Conservation (phyloP, 179 eudicot genomes). For the Spergularia azorica region DNA sequence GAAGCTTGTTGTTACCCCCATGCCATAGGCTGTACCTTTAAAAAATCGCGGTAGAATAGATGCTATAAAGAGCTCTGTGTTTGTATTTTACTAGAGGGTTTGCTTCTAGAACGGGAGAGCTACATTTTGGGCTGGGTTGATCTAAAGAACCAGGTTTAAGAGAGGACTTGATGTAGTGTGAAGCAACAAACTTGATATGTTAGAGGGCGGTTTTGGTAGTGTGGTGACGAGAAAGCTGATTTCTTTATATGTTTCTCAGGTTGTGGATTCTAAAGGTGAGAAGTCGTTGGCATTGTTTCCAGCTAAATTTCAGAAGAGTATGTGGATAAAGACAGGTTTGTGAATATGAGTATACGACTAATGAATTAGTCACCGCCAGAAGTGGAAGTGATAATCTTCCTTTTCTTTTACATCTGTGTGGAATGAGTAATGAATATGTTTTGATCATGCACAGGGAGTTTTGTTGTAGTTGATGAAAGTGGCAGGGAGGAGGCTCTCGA, state of each 20-base stretch:
- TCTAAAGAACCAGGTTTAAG: neutral
- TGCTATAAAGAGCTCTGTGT: neutral
- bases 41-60: neutral
- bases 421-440: neutral
- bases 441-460: slow-evolving; percentile 56
- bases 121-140: too few relatives aligned
- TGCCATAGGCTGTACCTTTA: neutral
- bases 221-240: neutral
- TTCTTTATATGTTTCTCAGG: slow-evolving; percentile 37
- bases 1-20: too few relatives aligned
- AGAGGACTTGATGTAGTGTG: too few relatives aligned
- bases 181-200: neutral
- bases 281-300: slow-evolving; percentile 74
- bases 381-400: neutral
- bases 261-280: slow-evolving; percentile 63
- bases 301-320: slow-evolving; percentile 86
- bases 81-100: neutral
- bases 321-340: slow-evolving; percentile 88
- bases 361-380: neutral
- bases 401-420: neutral
- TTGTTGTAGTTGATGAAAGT: slow-evolving; percentile 86
- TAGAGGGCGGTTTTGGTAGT: neutral
- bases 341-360: neutral
- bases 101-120: too few relatives aligned
- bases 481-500: slow-evolving; percentile 83